phyloP scores from a whole-genome alignment of 1,284 basidiomycete genomes.

The Ceratobasidium sp. region DNA sequence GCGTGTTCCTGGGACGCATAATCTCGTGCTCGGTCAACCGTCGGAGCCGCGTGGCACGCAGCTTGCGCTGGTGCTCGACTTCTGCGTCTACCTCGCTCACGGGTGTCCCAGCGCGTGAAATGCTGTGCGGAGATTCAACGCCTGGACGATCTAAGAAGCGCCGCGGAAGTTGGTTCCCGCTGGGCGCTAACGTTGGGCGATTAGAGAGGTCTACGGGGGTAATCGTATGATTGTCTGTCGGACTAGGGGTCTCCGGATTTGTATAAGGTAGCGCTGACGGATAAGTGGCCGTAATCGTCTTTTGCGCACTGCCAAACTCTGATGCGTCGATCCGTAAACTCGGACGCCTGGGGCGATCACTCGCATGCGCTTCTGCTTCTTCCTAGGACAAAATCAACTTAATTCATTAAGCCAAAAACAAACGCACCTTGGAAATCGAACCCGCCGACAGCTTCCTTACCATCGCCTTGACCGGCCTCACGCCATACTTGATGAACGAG shows the following conservation, averaged over 20 bases:
- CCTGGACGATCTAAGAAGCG: background rate
- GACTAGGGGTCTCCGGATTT: too few species aligned
- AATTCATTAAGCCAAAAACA: too few species aligned
- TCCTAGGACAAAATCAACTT: too few species aligned
- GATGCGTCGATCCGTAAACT: too few species aligned
- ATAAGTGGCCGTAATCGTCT: too few species aligned
- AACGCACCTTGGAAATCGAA: too few species aligned
- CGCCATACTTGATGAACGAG: background rate
- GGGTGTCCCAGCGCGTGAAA: background rate
- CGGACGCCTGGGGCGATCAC: too few species aligned
- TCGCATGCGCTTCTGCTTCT: too few species aligned
- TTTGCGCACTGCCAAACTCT: too few species aligned
- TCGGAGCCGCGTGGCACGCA: background rate
- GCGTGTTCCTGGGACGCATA: background rate
- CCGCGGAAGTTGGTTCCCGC: background rate
- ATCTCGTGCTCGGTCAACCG: constrained; percentile 15
- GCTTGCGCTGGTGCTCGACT: background rate
- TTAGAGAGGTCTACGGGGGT: background rate
- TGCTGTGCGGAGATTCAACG: background rate
- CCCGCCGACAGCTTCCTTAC: too few species aligned
- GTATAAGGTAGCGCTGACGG: too few species aligned
- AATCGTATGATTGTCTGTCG: background rate
- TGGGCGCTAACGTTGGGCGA: background rate
- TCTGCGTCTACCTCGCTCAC: background rate
- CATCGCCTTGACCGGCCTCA: background rate